phyloP scores from a whole-genome alignment of 75 land plant species.

The Larix kaempferi region DNA sequence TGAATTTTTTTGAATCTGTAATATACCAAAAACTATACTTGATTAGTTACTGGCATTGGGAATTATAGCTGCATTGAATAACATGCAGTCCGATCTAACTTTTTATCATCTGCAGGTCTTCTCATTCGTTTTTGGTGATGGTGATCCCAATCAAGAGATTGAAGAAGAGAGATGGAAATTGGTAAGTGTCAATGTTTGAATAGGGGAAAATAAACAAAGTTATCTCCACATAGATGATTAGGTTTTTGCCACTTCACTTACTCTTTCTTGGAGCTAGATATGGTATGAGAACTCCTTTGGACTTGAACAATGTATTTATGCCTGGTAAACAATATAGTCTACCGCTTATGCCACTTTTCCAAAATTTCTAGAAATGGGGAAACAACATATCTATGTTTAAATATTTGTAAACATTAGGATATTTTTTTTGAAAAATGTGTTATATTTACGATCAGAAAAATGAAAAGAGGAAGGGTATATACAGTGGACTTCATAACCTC shows the following conservation, averaged over 20 bases:
- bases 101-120: conserved; percentile 65
- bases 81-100: neutral
- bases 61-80: neutral
- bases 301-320: no score
- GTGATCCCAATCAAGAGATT: conserved; percentile 97
- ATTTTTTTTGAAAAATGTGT: no score
- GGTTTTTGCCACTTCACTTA: neutral
- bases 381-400: no score
- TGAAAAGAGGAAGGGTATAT: no score
- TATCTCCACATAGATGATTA: neutral
- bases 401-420: no score
- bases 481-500: no score
- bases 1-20: conserved; percentile 99
- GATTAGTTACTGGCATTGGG: neutral
- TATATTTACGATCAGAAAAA: no score
- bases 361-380: no score
- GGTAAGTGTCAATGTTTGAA: conserved; percentile 34
- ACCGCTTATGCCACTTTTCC: no score
- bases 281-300: no score
- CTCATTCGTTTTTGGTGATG: conserved; percentile 98
- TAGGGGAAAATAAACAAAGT: neutral
- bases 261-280: neutral
- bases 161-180: conserved; percentile 95
- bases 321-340: no score
- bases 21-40: neutral